Evolutionary conservation across 2,329 filamentous ascomycete species (phyloP), one percentile per base, ranked within the genome.

Genomic region (Cladosporium cucumerinum): DNA sequence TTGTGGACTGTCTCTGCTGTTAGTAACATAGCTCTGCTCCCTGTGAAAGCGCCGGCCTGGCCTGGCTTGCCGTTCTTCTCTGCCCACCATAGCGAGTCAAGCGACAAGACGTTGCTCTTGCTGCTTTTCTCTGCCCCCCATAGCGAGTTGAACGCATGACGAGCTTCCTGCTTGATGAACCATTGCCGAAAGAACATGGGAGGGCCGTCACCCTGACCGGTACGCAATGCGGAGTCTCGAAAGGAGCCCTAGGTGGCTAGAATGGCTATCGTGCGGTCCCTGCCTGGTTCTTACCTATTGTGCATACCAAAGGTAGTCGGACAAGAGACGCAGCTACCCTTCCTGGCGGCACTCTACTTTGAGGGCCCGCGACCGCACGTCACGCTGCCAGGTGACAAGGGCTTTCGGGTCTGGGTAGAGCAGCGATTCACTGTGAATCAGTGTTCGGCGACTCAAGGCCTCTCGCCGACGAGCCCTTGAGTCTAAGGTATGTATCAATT

Each of bases 1-100:
- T 46, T 30, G 55, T 25, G 55, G 36, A 43, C 23, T 39, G 55
- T 58, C 55, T 46, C 21, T 43, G 55, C 55, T 30, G 32, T 58
- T 23, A 39, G 5, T 58, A 58, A 11, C 36, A 23, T 14, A 43
- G 32, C 30, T 46, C 23, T 10, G 55, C 21, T 39, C 32, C 12
- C 32, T 30, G 54, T 39, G 51, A 54, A 54, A 32, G 28, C 25
- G 25, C 30, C 16, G 26, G 26, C n/a, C 51, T 21, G 14, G 7
- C 36, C 23, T 36, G 30, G 30, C 54, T 57, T 39, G 54, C 30
- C 36, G n/a, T 32, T 57, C 54, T 2, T 16, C 28, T 43, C 23
- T 30, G 36, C 23, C 55, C 36, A 43, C 55, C 55, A 58, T 25
- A 58, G 55, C 16, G 55, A 21, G 25, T 14, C 30, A 25, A 46